Base-by-base conservation (phyloP, 345 rosid genomes). In the Acer negundo region DNA sequence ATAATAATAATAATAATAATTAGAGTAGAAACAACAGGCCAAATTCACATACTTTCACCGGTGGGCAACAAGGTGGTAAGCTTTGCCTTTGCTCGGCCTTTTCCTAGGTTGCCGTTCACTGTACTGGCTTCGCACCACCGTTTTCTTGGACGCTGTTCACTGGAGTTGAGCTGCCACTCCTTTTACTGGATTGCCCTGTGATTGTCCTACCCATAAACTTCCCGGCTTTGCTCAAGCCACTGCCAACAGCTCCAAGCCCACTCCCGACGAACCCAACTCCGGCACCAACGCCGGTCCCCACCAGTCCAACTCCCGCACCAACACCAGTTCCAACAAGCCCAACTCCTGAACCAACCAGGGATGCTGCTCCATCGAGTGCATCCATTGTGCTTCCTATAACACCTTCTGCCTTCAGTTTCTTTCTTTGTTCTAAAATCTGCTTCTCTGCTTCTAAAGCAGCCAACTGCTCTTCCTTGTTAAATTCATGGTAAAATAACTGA, bases 341-440 rank as follows among this genome's bases (percentile, higher is more conserved):
- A 38, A 86, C 95, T 17, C 97, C 98, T 16, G 91, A 75, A 40
- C 89, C 96, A 4, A 95, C 94, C 89, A 9, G 79, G 82, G 11
- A 61, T 10, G 46, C 70, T 38, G 97, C 97, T 76, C 91, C 98
- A 67, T 87, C 97, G 8, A 90, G 85, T 0, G 95, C 93, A 70
- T 91, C 97, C 95, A 90, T 85, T 2, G 96, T 94, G 83, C 99
- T 97, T 67, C 95, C 97, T n/a, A 97, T 89, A 67, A 90, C 91
- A 67, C 99, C 99, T 22, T 92, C 93, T 77, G 86, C 99, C 78
- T 94, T 97, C 83, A 92, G 80, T 77, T 87, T 92, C 91, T 90
- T 94, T 46, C 91, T 92, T 72, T 82, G 84, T 80, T 94, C 99
- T 51, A 97, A 53, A 28, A 91, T 84, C 85, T 83, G 90, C 90